These are phyloP conservation scores for Extremus antarcticus DNA, from an alignment of 495 filamentous ascomycete genomes.

Conservation along the genomic window DNA sequence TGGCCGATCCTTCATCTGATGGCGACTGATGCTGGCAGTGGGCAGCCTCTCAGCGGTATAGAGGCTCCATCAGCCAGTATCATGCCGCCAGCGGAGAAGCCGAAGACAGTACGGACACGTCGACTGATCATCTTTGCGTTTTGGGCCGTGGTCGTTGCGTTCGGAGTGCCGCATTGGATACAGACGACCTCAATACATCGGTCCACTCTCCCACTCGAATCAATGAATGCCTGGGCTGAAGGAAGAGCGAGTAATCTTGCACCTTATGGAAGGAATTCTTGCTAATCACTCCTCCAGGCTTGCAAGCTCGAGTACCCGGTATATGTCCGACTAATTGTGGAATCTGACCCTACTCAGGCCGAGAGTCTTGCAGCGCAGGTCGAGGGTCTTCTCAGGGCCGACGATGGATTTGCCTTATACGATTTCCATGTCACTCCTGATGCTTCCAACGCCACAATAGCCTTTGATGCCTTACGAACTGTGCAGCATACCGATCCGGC, in stretches of 20 bases:
- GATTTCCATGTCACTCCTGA: slow-evolving; percentile 35
- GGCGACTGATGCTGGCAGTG: background rate
- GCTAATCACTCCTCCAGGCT: slow-evolving; percentile 40
- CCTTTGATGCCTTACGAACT: slow-evolving; percentile 3
- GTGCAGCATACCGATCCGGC: background rate
- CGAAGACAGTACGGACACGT: slow-evolving; percentile 8
- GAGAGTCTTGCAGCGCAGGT: slow-evolving; percentile 48
- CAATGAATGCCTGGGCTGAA: slow-evolving; percentile 89
- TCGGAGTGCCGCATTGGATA: slow-evolving; percentile 94
- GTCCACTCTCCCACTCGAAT: slow-evolving; percentile 67
- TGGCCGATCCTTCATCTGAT: too few species aligned
- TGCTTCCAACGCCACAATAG: slow-evolving; percentile 3
- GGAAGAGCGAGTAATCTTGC: slow-evolving; percentile 58
- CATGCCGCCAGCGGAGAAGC: background rate
- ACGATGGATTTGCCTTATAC: slow-evolving; percentile 65
- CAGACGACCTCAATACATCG: slow-evolving; percentile 92
- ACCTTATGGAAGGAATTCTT: background rate
- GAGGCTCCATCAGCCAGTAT: background rate
- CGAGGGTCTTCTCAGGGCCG: slow-evolving; percentile 68
- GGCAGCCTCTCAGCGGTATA: background rate
- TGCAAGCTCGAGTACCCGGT: slow-evolving; percentile 84
- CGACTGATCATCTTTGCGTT: slow-evolving; percentile 64
- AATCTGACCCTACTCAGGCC: slow-evolving; percentile 45
- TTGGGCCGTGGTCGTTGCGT: slow-evolving; percentile 72
- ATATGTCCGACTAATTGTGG: slow-evolving; percentile 52